A percentile compares a stretch with the other conserved stretches of the same genome.
Evolutionary conservation across 768 basidiomycete species (phyloP).

Genomic region (Leccinum broughii): DNA sequence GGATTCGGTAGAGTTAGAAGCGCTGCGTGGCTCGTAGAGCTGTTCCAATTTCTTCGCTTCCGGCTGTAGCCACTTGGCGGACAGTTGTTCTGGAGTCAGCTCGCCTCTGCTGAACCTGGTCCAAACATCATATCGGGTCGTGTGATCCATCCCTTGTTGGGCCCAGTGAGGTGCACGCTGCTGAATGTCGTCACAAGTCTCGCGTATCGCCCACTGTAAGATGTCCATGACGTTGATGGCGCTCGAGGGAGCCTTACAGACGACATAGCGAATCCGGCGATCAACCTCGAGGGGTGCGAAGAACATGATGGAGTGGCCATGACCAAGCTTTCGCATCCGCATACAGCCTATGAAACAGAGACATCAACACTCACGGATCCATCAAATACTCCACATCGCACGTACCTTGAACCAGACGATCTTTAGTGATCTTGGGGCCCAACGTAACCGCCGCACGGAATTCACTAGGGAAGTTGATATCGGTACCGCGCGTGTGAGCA

Average conservation of each 20-base stretch:
- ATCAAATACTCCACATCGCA: too few relatives aligned
- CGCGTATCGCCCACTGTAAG: constrained; percentile 44
- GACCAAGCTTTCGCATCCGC: constrained; percentile 52
- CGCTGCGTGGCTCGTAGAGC: constrained; percentile 28
- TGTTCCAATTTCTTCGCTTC: constrained; percentile 41
- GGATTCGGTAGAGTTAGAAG: background rate
- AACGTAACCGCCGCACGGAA: constrained; percentile 41
- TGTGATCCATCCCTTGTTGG: constrained; percentile 35
- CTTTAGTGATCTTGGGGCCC: constrained; percentile 40
- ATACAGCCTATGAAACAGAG: constrained; percentile 43
- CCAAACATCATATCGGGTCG: constrained; percentile 20
- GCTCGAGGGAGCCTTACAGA: constrained; percentile 7
- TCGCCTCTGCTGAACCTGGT: constrained; percentile 4
- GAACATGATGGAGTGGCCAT: constrained; percentile 49
- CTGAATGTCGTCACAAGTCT: constrained; percentile 46
- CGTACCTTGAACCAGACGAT: constrained; percentile 22
- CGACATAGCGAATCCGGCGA: constrained; percentile 33
- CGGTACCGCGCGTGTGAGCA: constrained; percentile 41
- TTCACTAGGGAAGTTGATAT: constrained; percentile 36
- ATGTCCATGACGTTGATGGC: constrained; percentile 32
- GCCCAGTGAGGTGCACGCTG: constrained; percentile 43
- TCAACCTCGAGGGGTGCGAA: constrained; percentile 46
- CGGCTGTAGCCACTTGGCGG: constrained; percentile 38
- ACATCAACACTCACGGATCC: too few relatives aligned
- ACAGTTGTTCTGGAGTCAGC: background rate